Evolutionary conservation across 2,329 filamentous ascomycete genomes (phyloP), one percentile per base, ranked within the genome.

Genomic region (Colletotrichum tofieldiae): DNA sequence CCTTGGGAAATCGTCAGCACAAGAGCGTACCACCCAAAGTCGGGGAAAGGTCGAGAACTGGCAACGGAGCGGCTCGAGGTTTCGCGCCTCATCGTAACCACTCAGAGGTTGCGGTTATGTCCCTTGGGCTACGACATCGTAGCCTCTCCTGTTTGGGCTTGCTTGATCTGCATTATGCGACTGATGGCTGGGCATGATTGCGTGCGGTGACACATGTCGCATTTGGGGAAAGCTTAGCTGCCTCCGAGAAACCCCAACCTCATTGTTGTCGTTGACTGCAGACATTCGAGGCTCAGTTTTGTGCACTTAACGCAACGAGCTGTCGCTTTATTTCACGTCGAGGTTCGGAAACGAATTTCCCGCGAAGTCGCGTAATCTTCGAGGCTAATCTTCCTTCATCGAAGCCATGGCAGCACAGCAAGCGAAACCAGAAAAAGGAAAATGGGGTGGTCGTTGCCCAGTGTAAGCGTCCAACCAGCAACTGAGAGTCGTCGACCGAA

Each of bases 101-200:
- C 32, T 32, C 52, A 37, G 58, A 29, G 45, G 56, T 68, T 52
- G 6, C 65, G 14, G 43, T 37, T 18, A 58, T 16, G 18, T 45
- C 26, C 23, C 6, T 29, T 58, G 43, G 29, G 55, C 59, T 43
- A 63, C 41, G 26, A 20, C 14, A 58, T 52, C 35, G 45, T 56
- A n/a, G 43, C 37, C n/a, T 58, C 29, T 47, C 16, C 16, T 39
- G 69, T 69, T 72, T 72, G 60, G 65, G 54, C 59, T 41, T 64
- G 69, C 69, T 32, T 69, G 59, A 69, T 72, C 67, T 67, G 56
- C 67, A 47, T 55, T 55, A 49, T 71, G 63, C 62, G 55, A 71
- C n/a, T 63, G 23, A 39, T 41, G 54, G 55, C 56, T 61, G 32
- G 20, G 37, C 63, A 39, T 55, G 39, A 29, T 62, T 39, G 43